A percentile compares a stretch with the other conserved stretches of the same genome.
Conservation (phyloP, 164 flowering plant species). For the Stephania cephalantha region DNA sequence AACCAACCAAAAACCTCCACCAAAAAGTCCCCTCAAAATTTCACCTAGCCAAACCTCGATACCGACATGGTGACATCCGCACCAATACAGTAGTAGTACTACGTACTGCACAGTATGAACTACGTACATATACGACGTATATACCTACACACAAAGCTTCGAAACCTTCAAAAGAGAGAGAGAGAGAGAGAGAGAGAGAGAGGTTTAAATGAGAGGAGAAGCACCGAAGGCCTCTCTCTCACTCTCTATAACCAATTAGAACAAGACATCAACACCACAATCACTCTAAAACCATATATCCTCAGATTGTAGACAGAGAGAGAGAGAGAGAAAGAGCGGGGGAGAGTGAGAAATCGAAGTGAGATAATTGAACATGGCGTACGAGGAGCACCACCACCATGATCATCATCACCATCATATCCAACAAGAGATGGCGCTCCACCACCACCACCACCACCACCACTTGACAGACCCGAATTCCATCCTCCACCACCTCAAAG, state of each 20-base stretch:
- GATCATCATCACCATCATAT: not conserved
- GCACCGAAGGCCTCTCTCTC: not conserved
- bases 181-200: no score
- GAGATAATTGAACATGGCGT: not conserved
- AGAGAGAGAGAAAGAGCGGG: not conserved
- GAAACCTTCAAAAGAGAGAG: no score
- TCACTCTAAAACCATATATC: no score
- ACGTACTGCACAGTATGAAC: no score
- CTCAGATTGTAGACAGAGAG: not conserved
- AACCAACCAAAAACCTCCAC: no score
- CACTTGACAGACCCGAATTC: not conserved
- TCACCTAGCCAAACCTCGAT: no score
- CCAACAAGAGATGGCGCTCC: not conserved
- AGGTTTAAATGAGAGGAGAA: not conserved
- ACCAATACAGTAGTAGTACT: no score
- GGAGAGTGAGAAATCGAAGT: not conserved
- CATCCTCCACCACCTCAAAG: not conserved
- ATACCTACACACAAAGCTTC: no score
- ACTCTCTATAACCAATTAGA: not conserved
- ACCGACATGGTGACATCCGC: no score
- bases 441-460: conserved; percentile 1
- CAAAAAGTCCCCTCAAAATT: no score
- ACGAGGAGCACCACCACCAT: not conserved
- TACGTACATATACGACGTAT: no score
- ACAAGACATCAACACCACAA: no score